Evolutionary conservation across 139 green algal genomes (phyloP), one percentile per base, ranked within the genome.

Genomic region (Axilococcus clingmanii): DNA sequence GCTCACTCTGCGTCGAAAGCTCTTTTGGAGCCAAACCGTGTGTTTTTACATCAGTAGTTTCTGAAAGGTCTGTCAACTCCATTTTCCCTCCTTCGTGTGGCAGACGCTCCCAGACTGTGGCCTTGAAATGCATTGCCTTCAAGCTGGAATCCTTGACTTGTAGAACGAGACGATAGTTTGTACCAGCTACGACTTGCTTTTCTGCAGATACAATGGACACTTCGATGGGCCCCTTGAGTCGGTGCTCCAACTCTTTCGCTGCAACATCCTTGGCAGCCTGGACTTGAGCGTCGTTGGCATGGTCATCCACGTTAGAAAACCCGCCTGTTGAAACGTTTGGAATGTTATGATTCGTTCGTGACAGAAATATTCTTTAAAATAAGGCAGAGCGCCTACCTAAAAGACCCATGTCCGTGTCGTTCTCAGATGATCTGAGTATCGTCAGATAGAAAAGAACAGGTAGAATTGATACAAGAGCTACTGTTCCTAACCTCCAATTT

Each of bases 121-220:
- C 69, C 38, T 76, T 45, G 45, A 57, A 68, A 25, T 40, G 63
- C 24, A 56, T 44, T 5, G 35, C 30, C 7, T 51, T 42, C 7
- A 46, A 7, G 17, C 27, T 43, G 7, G 40, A 34, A 20, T 40
- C 55, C 7, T 55, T 47, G 11, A 57, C 51, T 24, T 68, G 54
- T 16, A 78, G n/a, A 2, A 61, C 45, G 15, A 77, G 59, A 14
- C 55, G 50, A 55, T 66, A 78, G 50, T 78, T 78, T 23, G 53
- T 71, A n/a, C 69, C 69, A 40, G 66, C 40, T 4, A 54, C 20
- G 19, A 61, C 48, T 4, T 34, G 28, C 5, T 24, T 9, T 22
- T 16, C 47, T 17, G 31, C 48, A n/a, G n/a, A n/a, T n/a, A n/a
- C n/a, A n/a, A n/a, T n/a, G n/a, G n/a, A n/a, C n/a, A n/a, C n/a